Conservation (phyloP, 2,329 filamentous ascomycete species). For the Verticillium dahliae region DNA sequence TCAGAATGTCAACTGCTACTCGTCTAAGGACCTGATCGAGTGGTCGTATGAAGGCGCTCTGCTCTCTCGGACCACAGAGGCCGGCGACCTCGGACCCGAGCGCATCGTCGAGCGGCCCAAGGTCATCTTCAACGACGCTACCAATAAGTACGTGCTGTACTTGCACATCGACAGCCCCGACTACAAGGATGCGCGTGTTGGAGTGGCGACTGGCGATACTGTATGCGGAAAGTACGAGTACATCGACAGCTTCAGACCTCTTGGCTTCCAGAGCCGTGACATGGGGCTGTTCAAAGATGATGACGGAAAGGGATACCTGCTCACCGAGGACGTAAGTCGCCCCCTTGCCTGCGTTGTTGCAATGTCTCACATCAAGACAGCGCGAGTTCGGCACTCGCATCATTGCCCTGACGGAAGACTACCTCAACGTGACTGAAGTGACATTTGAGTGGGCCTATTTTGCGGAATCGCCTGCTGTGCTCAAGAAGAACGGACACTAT, state of each 20-base stretch:
- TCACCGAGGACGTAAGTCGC: slow-evolving; percentile 45
- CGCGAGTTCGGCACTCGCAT: slow-evolving; percentile 33
- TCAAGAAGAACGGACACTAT: slow-evolving; percentile 54
- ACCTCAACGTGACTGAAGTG: slow-evolving; percentile 40
- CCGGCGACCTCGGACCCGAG: slow-evolving; percentile 52
- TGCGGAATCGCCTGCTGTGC: slow-evolving; percentile 56
- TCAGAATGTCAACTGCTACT: slow-evolving; percentile 63
- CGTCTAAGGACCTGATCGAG: slow-evolving; percentile 53
- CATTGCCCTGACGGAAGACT: slow-evolving; percentile 48
- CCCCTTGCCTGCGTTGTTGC: neutral
- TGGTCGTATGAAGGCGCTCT: slow-evolving; percentile 58
- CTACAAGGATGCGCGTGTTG: slow-evolving; percentile 59
- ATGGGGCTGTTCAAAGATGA: slow-evolving; percentile 57
- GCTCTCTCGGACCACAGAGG: slow-evolving; percentile 39
- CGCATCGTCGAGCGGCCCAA: slow-evolving; percentile 63
- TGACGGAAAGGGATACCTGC: slow-evolving; percentile 52
- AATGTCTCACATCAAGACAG: neutral
- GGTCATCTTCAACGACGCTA: slow-evolving; percentile 60
- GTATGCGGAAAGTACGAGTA: slow-evolving; percentile 54
- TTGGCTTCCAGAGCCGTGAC: slow-evolving; percentile 34
- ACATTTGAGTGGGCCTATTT: slow-evolving; percentile 46
- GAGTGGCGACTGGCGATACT: slow-evolving; percentile 51
- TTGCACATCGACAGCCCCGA: slow-evolving; percentile 58
- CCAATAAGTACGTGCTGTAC: slow-evolving; percentile 60
- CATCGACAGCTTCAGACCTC: slow-evolving; percentile 24